phyloP scores from a whole-genome alignment of 2,329 filamentous ascomycete species.

The Colletotrichum sp. region DNA sequence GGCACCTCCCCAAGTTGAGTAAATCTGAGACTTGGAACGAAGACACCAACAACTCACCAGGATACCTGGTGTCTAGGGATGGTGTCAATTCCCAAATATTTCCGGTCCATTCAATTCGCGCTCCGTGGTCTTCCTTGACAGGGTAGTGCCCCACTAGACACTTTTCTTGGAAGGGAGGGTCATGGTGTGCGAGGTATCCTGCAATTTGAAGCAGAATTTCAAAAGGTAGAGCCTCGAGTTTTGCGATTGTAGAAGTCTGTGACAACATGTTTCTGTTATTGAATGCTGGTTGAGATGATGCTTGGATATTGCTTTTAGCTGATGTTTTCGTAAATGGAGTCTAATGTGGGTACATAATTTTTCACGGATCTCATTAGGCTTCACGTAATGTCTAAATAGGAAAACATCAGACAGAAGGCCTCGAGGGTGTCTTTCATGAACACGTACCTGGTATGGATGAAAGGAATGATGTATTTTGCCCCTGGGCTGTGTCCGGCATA shows the following conservation, averaged over 20 bases:
- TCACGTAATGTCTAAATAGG: background rate
- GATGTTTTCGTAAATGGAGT: background rate
- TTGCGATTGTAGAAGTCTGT: background rate
- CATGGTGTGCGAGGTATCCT: background rate
- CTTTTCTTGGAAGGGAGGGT: background rate
- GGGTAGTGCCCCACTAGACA: background rate
- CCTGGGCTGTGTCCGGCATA: background rate
- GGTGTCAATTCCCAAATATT: background rate
- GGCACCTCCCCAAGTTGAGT: background rate
- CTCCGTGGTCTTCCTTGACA: background rate
- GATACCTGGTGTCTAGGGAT: background rate
- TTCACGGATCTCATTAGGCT: no score
- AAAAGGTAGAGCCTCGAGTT: background rate
- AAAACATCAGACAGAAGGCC: background rate
- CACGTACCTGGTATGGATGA: no score
- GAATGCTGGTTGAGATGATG: background rate
- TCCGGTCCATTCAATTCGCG: background rate
- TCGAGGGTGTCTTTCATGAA: background rate
- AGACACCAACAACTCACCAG: background rate
- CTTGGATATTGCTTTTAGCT: background rate
- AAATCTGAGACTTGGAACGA: background rate
- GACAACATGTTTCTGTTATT: background rate
- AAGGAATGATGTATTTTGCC: background rate
- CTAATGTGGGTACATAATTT: background rate
- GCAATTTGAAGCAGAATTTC: background rate